Conservation (phyloP, 1,284 basidiomycete genomes). For the Ceratobasidium sp. region DNA sequence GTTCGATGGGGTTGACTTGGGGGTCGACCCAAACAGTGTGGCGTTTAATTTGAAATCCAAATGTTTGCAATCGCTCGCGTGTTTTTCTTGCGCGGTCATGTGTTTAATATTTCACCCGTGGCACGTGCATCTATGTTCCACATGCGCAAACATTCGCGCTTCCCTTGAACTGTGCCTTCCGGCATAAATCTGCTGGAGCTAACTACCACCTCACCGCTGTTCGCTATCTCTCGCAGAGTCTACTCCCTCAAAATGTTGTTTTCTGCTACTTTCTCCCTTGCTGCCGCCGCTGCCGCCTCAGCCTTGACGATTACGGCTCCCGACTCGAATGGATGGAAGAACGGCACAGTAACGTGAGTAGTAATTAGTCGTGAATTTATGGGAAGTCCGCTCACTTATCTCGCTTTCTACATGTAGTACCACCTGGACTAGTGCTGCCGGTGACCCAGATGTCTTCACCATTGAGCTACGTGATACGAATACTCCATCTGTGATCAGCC, state of each 20-base stretch:
- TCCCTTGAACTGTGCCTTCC: too few species aligned
- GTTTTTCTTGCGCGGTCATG: too few species aligned
- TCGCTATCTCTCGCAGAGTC: too few species aligned
- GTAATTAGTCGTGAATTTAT: background rate
- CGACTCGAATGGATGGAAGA: slow-evolving; percentile 36
- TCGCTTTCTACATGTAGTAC: background rate
- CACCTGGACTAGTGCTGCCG: slow-evolving; percentile 19
- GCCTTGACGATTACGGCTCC: slow-evolving; percentile 29
- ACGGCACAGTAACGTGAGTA: slow-evolving; percentile 43
- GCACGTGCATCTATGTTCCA: too few species aligned
- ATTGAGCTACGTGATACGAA: slow-evolving; percentile 42
- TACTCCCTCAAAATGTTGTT: slow-evolving; percentile 22
- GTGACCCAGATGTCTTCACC: slow-evolving; percentile 36
- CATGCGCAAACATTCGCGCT: too few species aligned
- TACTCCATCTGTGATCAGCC: slow-evolving; percentile 43
- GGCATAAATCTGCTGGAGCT: background rate
- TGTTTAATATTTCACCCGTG: too few species aligned
- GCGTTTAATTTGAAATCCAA: too few species aligned
- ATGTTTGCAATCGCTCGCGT: too few species aligned
- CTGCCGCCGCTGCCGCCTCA: slow-evolving; percentile 5
- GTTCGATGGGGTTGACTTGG: too few species aligned
- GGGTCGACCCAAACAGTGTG: too few species aligned
- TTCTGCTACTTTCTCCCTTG: slow-evolving; percentile 7
- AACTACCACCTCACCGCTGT: slow-evolving; percentile 2
- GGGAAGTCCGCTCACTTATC: background rate